These are phyloP conservation scores for Drosera spatulata DNA, from an alignment of 179 eudicot species.

Conservation along the genomic window DNA sequence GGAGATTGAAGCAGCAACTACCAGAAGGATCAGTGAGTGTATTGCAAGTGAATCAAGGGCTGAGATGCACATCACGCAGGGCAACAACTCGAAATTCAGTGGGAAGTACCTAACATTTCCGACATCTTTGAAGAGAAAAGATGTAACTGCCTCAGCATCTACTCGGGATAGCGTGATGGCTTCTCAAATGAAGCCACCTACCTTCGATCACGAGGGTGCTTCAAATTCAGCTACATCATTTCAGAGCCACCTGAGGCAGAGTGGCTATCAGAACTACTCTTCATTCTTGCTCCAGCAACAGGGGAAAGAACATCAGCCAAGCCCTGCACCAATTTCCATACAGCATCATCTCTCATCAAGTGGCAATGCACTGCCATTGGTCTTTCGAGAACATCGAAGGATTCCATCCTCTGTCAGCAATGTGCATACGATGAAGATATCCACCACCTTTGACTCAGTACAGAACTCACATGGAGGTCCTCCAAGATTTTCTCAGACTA, in stretches of 20 bases:
- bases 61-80: too few relatives aligned
- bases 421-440: slow-evolving; percentile 36
- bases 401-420: slow-evolving; percentile 24
- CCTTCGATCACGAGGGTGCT: slow-evolving; percentile 13
- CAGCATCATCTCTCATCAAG: slow-evolving; percentile 16
- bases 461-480: slow-evolving; percentile 27
- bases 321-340: slow-evolving; percentile 10
- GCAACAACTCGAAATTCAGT: slow-evolving; percentile 3
- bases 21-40: slow-evolving; percentile 9
- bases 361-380: slow-evolving; percentile 12
- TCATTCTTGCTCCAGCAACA: slow-evolving; percentile 23
- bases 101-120: slow-evolving; percentile 10
- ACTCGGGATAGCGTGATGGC: slow-evolving; percentile 5
- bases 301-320: slow-evolving; percentile 14
- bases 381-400: slow-evolving; percentile 3
- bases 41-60: slow-evolving; percentile 3
- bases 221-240: slow-evolving; percentile 14
- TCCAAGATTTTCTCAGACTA: slow-evolving; percentile 41
- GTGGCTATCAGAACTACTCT: slow-evolving; percentile 20
- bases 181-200: slow-evolving; percentile 14
- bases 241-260: slow-evolving; percentile 15
- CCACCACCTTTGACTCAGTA: slow-evolving; percentile 28
- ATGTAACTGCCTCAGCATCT: slow-evolving; percentile 15
- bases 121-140: slow-evolving; percentile 13
- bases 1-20: slow-evolving; percentile 11